Evolutionary conservation across 2,329 filamentous ascomycete genomes (phyloP).

Genomic region (Hypomyces perniciosus): DNA sequence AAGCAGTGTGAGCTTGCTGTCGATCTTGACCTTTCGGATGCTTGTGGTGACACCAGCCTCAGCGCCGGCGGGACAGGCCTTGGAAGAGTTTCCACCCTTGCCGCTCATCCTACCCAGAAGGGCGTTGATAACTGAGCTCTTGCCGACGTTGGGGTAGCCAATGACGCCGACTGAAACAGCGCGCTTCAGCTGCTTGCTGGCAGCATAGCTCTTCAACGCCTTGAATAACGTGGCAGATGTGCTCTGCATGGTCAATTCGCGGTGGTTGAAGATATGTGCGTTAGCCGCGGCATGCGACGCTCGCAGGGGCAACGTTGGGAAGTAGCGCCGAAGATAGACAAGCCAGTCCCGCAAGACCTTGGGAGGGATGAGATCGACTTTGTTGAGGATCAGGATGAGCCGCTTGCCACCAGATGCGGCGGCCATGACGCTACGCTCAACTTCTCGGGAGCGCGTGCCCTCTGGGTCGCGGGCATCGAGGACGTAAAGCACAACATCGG

Average conservation of each 20-base stretch:
- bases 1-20: constrained; percentile 87
- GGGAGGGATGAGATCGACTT: constrained; percentile 85
- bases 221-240: constrained; percentile 82
- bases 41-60: constrained; percentile 90
- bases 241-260: constrained; percentile 77
- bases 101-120: constrained; percentile 71
- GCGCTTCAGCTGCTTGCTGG: constrained; percentile 77
- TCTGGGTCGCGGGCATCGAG: constrained; percentile 88
- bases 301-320: constrained; percentile 84
- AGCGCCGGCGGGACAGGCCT: constrained; percentile 78
- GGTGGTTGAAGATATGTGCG: constrained; percentile 87
- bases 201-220: constrained; percentile 83
- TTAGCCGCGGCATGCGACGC: constrained; percentile 78
- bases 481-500: constrained; percentile 88
- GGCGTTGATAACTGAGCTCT: constrained; percentile 94
- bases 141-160: constrained; percentile 92
- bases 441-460: constrained; percentile 81
- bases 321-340: constrained; percentile 74
- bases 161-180: constrained; percentile 89
- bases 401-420: constrained; percentile 77
- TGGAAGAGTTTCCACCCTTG: constrained; percentile 49
- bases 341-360: constrained; percentile 81
- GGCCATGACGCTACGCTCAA: constrained; percentile 89
- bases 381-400: constrained; percentile 88
- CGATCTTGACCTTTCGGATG: constrained; percentile 84